Evolutionary conservation across 768 basidiomycete genomes (phyloP).

Genomic region (Royoungia palumana): DNA sequence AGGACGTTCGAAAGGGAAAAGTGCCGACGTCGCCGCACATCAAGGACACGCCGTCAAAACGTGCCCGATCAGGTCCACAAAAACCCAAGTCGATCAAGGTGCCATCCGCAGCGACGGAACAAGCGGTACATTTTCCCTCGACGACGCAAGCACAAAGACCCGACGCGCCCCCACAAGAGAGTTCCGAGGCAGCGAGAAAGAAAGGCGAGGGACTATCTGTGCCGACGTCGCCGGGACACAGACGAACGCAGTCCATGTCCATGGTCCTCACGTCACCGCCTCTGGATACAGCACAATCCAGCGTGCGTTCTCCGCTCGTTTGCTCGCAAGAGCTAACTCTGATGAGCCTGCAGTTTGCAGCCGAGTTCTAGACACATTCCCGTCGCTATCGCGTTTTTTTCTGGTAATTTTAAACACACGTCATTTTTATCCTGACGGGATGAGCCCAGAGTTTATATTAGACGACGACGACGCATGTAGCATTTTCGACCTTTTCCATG

Average conservation of each 20-base stretch:
- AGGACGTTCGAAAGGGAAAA: not conserved
- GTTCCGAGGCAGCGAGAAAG: not conserved
- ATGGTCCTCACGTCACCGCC: constrained; percentile 20
- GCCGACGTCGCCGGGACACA: constrained; percentile 11
- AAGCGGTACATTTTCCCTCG: not conserved
- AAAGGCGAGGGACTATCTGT: not conserved
- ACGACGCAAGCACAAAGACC: not conserved
- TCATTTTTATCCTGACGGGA: not conserved
- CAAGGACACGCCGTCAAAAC: constrained; percentile 6
- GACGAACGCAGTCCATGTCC: constrained; percentile 30
- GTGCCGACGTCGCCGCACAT: not conserved
- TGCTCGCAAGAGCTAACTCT: not conserved
- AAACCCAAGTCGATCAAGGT: constrained; percentile 7
- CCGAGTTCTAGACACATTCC: constrained; percentile 22
- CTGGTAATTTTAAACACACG: constrained; percentile 2
- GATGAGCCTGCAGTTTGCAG: constrained; percentile 19
- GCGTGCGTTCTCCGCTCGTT: constrained; percentile 7
- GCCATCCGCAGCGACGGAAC: not conserved
- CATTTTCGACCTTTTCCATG: not conserved
- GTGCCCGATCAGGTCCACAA: constrained; percentile 4
- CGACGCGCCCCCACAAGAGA: not conserved
- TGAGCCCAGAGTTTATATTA: constrained; percentile 1
- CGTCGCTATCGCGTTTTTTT: not conserved
- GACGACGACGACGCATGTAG: not conserved
- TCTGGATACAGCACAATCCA: constrained; percentile 10